phyloP scores from a whole-genome alignment of 2,329 filamentous ascomycete genomes.

The Chaetomiaceae sp. region DNA sequence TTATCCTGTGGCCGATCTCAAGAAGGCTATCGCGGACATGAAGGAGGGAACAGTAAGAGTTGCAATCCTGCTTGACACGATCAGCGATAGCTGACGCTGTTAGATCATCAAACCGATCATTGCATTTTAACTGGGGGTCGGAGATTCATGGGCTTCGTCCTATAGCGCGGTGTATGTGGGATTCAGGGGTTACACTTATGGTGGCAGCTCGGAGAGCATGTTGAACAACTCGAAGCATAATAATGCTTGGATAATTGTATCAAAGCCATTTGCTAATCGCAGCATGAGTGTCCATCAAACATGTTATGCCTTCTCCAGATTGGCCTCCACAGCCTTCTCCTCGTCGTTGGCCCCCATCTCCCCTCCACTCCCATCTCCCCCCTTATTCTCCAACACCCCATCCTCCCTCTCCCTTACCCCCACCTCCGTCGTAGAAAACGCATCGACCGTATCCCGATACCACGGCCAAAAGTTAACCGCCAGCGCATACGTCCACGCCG shows the following conservation, averaged over 20 bases:
- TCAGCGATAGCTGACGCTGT: background rate
- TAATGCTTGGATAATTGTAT: too few species aligned
- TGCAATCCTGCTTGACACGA: too few species aligned
- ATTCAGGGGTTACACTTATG: too few species aligned
- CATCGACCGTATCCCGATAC: slow-evolving; percentile 61
- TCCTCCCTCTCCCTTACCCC: slow-evolving; percentile 27
- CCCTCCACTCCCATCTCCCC: background rate
- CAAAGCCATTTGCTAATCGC: too few species aligned
- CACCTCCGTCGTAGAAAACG: slow-evolving; percentile 44
- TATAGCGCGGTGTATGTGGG: too few species aligned
- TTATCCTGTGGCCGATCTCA: slow-evolving; percentile 28
- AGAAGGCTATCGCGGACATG: slow-evolving; percentile 27
- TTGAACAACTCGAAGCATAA: too few species aligned
- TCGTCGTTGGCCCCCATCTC: background rate
- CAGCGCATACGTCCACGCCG: slow-evolving; percentile 52
- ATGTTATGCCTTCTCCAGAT: background rate
- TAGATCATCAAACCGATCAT: slow-evolving; percentile 16
- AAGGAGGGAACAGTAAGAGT: slow-evolving; percentile 24
- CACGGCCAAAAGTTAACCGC: slow-evolving; percentile 63
- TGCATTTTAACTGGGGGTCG: too few species aligned
- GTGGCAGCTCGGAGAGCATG: too few species aligned
- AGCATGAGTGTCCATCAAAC: background rate
- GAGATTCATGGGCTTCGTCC: too few species aligned
- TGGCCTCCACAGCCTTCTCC: background rate
- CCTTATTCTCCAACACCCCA: background rate